Base-by-base conservation (phyloP, 352 stramenopile species). In the Pythium phragmiticola region DNA sequence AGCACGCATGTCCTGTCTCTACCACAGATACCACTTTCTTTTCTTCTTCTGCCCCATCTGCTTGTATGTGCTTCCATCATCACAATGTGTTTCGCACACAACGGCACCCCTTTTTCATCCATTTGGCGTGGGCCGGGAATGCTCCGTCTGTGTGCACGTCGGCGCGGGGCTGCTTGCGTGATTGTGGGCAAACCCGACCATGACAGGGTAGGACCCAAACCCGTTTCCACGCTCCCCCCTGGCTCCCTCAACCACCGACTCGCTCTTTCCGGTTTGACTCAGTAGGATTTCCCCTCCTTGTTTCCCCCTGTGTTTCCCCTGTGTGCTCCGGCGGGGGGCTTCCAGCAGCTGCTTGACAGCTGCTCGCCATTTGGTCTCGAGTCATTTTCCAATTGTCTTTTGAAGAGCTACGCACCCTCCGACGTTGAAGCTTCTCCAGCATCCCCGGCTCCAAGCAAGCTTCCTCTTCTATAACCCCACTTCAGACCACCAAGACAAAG, bases 311-410 rank as follows among this genome's bases (percentile, higher is more conserved):
- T 17, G 2, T 19, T 23, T 39, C 30, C 49, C 30, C 49, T 33
- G 21, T 41, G 26, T 14, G 30, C 4, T 19, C 34, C 49, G 30
- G 14, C 43, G 5, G 13, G 19, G 14, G 16, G 17, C 51, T 36
- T 14, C 51, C 33, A 47, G 23, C 60, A 66, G 60, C 43, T 66
- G 60, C 50, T 53, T 45, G 54, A 34, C 61, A 68, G 61, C 61
- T 68, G 61, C 61, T 68, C 45, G 53, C 61, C 61, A 68, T 62
- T 68, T 68, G 61, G 61, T 68, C 28, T 52, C 53, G 17, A 56
- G 53, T 68, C 61, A 68, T 68, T 68, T 68, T 63, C 61, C 61
- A 68, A 58, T 68, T 68, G 61, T 57, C 61, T 16, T 60, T 52
- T 68, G 49, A 68, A 61, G 61, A 62, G 61, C 33, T 49, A 65